phyloP scores from a whole-genome alignment of 2,329 filamentous ascomycete genomes.

The Chaetomium globosum region DNA sequence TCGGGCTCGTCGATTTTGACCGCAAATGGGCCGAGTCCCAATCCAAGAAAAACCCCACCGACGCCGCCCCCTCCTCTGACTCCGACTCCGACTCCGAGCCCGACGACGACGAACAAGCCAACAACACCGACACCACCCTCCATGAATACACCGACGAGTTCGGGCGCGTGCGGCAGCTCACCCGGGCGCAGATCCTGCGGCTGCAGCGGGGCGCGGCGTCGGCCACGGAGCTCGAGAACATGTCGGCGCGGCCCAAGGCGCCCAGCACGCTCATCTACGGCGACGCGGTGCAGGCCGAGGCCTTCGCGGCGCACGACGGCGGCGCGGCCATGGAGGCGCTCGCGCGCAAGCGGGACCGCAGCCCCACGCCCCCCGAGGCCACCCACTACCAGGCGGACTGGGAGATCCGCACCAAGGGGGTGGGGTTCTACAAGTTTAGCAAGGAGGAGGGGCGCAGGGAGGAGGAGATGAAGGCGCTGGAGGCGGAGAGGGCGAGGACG shows the following conservation, averaged over 20 bases:
- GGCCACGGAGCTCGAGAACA: constrained; percentile 65
- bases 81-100: constrained; percentile 49
- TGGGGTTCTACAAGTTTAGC: constrained; percentile 89
- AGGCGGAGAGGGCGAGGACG: constrained; percentile 67
- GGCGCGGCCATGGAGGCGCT: constrained; percentile 74
- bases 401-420: constrained; percentile 85
- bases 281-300: constrained; percentile 78
- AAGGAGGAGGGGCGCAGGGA: constrained; percentile 67
- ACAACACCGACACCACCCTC: constrained; percentile 58
- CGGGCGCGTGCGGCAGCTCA: constrained; percentile 76
- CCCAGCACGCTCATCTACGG: constrained; percentile 79
- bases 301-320: constrained; percentile 75
- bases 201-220: constrained; percentile 60
- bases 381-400: constrained; percentile 82
- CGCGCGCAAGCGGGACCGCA: constrained; percentile 75
- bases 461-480: constrained; percentile 74
- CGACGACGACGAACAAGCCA: constrained; percentile 37
- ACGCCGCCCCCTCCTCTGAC: constrained; percentile 49
- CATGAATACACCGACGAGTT: constrained; percentile 92
- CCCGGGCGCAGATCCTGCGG: constrained; percentile 66
- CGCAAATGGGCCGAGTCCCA: constrained; percentile 85
- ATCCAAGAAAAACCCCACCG: constrained; percentile 36
- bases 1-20: constrained; percentile 87
- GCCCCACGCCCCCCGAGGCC: constrained; percentile 76
- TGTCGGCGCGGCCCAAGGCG: constrained; percentile 67